A percentile compares a stretch with the other conserved stretches of the same genome.
Evolutionary conservation across 441 rosid genomes (phyloP).

Genomic region (Corymbia citriodora): DNA sequence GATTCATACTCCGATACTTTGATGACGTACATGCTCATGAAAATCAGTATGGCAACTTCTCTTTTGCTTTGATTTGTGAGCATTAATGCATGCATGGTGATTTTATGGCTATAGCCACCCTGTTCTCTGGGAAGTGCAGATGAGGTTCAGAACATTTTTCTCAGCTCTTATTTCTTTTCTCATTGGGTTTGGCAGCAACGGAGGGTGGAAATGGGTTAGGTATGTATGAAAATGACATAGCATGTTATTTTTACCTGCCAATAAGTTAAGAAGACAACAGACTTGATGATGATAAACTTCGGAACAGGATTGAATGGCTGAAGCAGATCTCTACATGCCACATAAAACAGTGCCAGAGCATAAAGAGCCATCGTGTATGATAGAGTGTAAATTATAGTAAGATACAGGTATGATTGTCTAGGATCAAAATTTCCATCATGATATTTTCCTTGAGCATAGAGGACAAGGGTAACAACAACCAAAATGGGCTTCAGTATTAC

Average conservation of each 20-base stretch:
- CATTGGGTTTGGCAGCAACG: neutral
- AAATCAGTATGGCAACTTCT: neutral
- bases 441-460: constrained; percentile 91
- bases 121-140: neutral
- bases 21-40: neutral
- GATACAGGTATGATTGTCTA: constrained; percentile 77
- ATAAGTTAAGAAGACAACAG: constrained; percentile 93
- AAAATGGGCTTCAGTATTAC: constrained; percentile 90
- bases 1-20: neutral
- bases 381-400: constrained; percentile 87
- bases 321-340: constrained; percentile 97
- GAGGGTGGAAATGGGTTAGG: neutral
- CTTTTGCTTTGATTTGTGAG: neutral
- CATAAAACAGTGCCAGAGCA: constrained; percentile 80
- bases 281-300: constrained; percentile 85
- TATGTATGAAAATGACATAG: neutral
- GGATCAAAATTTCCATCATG: constrained; percentile 96
- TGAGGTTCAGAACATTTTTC: neutral
- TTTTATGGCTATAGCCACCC: neutral
- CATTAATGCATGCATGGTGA: neutral
- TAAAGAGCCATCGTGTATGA: constrained; percentile 92
- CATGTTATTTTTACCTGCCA: constrained; percentile 71
- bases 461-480: constrained; percentile 77
- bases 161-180: neutral
- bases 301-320: constrained; percentile 99